Base-by-base conservation (phyloP, 129 eudicot genomes). In the Artemisia annua region DNA sequence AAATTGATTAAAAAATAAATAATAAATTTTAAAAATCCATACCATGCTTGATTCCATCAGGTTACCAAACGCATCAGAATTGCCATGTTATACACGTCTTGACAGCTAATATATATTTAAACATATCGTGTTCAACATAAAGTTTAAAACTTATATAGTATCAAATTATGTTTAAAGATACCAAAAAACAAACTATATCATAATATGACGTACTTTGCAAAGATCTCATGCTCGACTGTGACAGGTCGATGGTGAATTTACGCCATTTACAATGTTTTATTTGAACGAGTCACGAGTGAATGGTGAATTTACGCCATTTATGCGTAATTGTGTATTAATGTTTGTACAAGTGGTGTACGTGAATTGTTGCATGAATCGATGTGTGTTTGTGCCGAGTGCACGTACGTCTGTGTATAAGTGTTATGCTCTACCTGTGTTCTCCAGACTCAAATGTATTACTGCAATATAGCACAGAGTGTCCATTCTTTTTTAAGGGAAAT, bases 71-170 rank as follows among this genome's bases (percentile, higher is more conserved):
- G 66, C 32, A 63, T 54, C 73, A 48, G 61, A 65, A 28, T 52
- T 71, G 44, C 30, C 77, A 71, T 64, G 82, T 71, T 54, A 63
- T 52, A 51, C 77, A 71, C 82, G 77, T 63, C 73, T 78, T 43
- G 68, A 78, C 77, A 63, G 59, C 77, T 71, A 55, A 55, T 35
- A 52, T 28, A 50, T 26, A 55, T 70, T 19, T 9, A 9, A 52
- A 16, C 39, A 35, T 11, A 3, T 14, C 43, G 17, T 24, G 22
- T 51, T 51, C 28, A 18, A 46, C 14, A 44, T 3, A 50, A 20
- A 12, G 50, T 30, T 48, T 7, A 1, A 35, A 5, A 35, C 3
- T 35, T 35, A 35, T 7, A 35, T 35, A n/a, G n/a, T n/a, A 5
- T 39, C 8, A 7, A 39, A 39, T 39, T 39, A 39, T 7, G 2